These are phyloP conservation scores for Mycena leptocephala DNA, from an alignment of 768 basidiomycete species.

Conservation along the genomic window DNA sequence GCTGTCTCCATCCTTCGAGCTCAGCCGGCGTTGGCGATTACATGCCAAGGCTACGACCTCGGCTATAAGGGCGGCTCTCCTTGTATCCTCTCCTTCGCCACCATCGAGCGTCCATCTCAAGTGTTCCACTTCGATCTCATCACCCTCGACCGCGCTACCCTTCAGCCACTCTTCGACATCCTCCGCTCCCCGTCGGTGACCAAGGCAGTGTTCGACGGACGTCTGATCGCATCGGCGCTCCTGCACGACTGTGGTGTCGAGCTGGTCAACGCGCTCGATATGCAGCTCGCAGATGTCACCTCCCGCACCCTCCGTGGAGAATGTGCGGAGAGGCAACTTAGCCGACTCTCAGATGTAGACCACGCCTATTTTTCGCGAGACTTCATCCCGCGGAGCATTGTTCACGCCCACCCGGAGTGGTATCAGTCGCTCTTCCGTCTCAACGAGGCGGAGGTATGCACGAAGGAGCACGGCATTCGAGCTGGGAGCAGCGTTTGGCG, in stretches of 20 bases:
- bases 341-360: slow-evolving; percentile 6
- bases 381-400: slow-evolving; percentile 1
- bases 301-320: slow-evolving; percentile 11
- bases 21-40: slow-evolving; percentile 1
- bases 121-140: slow-evolving; percentile 14
- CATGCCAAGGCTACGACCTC: slow-evolving; percentile 8
- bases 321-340: background rate
- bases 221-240: slow-evolving; percentile 9
- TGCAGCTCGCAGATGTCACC: slow-evolving; percentile 11
- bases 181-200: slow-evolving; percentile 4
- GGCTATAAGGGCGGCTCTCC: slow-evolving; percentile 7
- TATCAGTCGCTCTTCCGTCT: slow-evolving; percentile 7
- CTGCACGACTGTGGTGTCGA: slow-evolving; percentile 12
- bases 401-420: slow-evolving; percentile 17
- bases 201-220: slow-evolving; percentile 14
- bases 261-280: slow-evolving; percentile 10
- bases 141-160: slow-evolving; percentile 9
- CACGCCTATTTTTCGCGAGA: background rate
- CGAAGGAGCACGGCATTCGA: slow-evolving; percentile 7
- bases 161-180: slow-evolving; percentile 7
- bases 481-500: slow-evolving; percentile 8
- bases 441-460: slow-evolving; percentile 11
- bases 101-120: slow-evolving; percentile 14
- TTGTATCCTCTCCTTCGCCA: slow-evolving; percentile 15
- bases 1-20: slow-evolving; percentile 5